Conservation (phyloP, 257 asterid species). For the Cruciata laevipes region DNA sequence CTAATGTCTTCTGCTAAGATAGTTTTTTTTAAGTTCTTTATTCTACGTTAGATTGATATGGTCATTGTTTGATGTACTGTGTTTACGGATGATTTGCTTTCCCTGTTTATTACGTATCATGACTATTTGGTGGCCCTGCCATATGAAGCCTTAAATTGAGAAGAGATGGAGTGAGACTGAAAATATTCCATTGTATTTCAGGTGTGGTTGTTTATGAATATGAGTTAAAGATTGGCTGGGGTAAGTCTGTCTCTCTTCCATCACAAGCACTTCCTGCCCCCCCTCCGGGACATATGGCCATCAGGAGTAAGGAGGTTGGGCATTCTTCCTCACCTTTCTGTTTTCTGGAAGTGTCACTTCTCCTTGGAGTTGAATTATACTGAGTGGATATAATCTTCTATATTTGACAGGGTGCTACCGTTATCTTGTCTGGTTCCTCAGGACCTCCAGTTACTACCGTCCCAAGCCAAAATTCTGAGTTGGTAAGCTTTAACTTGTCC, state of each 20-base stretch:
- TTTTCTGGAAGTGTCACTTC: background rate
- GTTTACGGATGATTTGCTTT: background rate
- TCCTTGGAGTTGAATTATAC: background rate
- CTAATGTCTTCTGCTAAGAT: background rate
- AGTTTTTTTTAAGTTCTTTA: background rate
- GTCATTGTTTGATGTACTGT: background rate
- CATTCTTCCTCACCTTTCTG: background rate
- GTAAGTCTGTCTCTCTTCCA: slow-evolving; percentile 94
- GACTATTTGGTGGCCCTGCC: background rate
- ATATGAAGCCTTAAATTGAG: background rate
- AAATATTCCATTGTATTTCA: slow-evolving; percentile 25
- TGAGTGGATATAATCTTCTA: slow-evolving; percentile 15
- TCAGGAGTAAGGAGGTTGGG: slow-evolving; percentile 90
- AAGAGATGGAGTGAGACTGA: background rate
- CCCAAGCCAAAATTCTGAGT: slow-evolving; percentile 82
- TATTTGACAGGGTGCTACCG: slow-evolving; percentile 81
- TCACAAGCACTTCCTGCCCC: slow-evolving; percentile 99
- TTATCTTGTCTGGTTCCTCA: slow-evolving; percentile 82
- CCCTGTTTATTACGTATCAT: too few relatives aligned
- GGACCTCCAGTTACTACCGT: slow-evolving; percentile 85
- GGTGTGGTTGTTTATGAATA: slow-evolving; percentile 94
- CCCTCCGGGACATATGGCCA: slow-evolving; percentile 98
- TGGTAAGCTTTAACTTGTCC: slow-evolving; percentile 40
- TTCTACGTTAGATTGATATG: background rate
- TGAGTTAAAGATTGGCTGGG: slow-evolving; percentile 96